Evolutionary conservation across 257 asterid genomes (phyloP).

Genomic region (Ilex asprella): DNA sequence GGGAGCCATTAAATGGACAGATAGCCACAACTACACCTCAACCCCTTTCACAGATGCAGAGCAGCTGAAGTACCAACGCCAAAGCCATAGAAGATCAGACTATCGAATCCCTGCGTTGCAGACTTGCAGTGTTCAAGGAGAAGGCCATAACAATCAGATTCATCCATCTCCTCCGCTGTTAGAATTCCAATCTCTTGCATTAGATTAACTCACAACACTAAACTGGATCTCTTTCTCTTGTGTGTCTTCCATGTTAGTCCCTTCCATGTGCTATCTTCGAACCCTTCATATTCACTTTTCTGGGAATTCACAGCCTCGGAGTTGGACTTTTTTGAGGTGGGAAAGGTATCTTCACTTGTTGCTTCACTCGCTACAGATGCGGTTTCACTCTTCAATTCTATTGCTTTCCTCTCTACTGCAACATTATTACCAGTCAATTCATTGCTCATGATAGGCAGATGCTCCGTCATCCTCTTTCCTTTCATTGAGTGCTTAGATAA

Average conservation of each 20-base stretch:
- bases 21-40: no score
- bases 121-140: no score
- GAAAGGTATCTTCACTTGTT: conserved; percentile 41
- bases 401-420: conserved; percentile 28
- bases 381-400: conserved; percentile 33
- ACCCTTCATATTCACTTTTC: conserved; percentile 25
- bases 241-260: conserved; percentile 74
- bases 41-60: no score
- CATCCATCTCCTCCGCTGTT: no score
- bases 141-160: no score
- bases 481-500: conserved; percentile 32
- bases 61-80: no score
- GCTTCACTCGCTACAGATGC: conserved; percentile 39
- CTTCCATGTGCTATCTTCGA: conserved; percentile 28
- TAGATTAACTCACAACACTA: conserved; percentile 16
- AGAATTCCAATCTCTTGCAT: no score
- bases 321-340: conserved; percentile 35
- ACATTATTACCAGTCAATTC: conserved; percentile 20
- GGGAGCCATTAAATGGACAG: no score
- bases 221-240: conserved; percentile 77
- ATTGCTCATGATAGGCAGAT: conserved; percentile 17
- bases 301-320: conserved; percentile 48
- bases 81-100: no score
- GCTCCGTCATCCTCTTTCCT: conserved; percentile 37
- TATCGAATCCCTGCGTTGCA: no score